Percentiles rank a stretch among this genome's conserved stretches.
Evolutionary conservation across 306 rosid genomes (phyloP).

Genomic region (Citrullus amarus): DNA sequence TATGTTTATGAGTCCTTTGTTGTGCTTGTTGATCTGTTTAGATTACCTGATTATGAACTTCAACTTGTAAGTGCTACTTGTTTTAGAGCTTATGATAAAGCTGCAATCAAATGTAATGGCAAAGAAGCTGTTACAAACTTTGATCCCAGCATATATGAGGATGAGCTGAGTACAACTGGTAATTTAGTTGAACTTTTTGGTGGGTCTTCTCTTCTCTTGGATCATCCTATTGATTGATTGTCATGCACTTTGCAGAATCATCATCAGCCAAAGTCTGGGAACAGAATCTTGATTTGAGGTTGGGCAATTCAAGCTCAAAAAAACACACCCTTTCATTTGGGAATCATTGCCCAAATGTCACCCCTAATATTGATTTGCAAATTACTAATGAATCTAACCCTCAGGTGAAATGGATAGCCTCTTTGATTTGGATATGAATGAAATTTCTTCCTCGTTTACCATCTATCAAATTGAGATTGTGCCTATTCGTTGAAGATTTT

Average conservation of each 20-base stretch:
- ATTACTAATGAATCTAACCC: conserved; percentile 19
- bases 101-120: conserved; percentile 92
- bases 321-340: background rate
- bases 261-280: background rate
- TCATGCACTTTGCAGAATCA: background rate
- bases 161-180: conserved; percentile 62
- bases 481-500: background rate
- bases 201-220: background rate
- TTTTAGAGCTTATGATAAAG: conserved; percentile 89
- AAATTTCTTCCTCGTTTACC: background rate
- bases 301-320: conserved; percentile 26
- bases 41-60: background rate
- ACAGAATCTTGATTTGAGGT: conserved; percentile 34
- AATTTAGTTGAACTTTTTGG: background rate
- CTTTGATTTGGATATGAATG: background rate
- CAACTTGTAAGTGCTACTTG: background rate
- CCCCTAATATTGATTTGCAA: conserved; percentile 12
- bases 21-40: background rate
- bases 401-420: conserved; percentile 8
- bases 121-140: conserved; percentile 96
- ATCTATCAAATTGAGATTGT: background rate
- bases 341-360: background rate
- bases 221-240: background rate
- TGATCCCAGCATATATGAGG: conserved; percentile 80
- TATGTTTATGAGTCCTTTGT: conserved; percentile 1